Conservation (phyloP, 495 filamentous ascomycete genomes). For the Penicillium alfredii region DNA sequence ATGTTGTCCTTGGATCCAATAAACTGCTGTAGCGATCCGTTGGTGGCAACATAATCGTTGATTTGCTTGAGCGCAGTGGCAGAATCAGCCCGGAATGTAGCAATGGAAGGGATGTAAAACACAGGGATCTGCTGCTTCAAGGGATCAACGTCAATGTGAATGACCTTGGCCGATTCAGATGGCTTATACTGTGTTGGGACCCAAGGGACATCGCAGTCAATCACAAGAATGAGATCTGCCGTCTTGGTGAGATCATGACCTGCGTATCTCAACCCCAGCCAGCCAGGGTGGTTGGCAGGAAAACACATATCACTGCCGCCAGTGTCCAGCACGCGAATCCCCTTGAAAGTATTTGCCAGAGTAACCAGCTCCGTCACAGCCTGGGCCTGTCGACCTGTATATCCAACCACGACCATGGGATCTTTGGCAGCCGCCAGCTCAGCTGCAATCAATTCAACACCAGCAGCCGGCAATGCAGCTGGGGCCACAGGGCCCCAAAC, state of each 20-base stretch:
- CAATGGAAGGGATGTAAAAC: conserved; percentile 69
- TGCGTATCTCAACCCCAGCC: conserved; percentile 73
- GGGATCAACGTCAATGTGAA: conserved; percentile 82
- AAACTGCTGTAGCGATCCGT: conserved; percentile 37
- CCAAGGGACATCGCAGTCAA: conserved; percentile 82
- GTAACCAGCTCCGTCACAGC: conserved; percentile 66
- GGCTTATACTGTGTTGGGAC: conserved; percentile 57
- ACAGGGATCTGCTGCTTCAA: conserved; percentile 83
- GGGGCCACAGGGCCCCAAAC: conserved; percentile 73
- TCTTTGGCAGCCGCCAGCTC: conserved; percentile 67
- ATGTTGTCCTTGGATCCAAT: conserved; percentile 41
- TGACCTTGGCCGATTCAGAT: conserved; percentile 55
- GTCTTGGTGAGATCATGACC: conserved; percentile 65
- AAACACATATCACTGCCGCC: conserved; percentile 96
- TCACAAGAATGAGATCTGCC: conserved; percentile 78
- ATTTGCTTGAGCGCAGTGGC: conserved; percentile 68
- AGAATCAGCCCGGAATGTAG: conserved; percentile 71
- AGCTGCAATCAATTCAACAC: conserved; percentile 61
- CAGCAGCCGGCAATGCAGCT: conserved; percentile 62
- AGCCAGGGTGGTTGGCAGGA: conserved; percentile 68
- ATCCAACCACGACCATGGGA: conserved; percentile 79
- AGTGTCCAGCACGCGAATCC: conserved; percentile 79
- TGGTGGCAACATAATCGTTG: conserved; percentile 49
- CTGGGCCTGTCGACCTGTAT: conserved; percentile 69
- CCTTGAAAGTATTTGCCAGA: conserved; percentile 70